These are phyloP conservation scores for Tetrapisispora fleetii DNA, from an alignment of 805 yeast genomes.

Conservation along the genomic window DNA sequence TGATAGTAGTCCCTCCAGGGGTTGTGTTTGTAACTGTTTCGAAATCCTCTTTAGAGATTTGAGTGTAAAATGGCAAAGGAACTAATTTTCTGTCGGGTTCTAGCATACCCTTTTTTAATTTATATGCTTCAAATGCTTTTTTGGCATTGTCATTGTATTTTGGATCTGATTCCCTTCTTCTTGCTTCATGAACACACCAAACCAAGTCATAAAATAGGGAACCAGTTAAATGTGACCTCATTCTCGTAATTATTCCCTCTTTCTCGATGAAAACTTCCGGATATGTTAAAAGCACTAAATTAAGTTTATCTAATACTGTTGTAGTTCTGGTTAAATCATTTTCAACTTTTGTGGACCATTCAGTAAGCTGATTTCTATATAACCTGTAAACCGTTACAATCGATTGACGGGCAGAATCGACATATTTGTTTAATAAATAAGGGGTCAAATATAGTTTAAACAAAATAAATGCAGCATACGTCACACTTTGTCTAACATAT, in stretches of 20 bases:
- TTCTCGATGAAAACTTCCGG: constrained; percentile 71
- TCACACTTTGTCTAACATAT: constrained; percentile 75
- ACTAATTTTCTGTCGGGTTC: constrained; percentile 35
- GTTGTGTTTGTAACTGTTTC: constrained; percentile 77
- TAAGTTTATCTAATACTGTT: constrained; percentile 77
- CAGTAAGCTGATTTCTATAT: constrained; percentile 76
- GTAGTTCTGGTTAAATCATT: constrained; percentile 90
- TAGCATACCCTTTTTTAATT: constrained; percentile 15
- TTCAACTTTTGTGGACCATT: constrained; percentile 77
- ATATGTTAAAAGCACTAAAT: constrained; percentile 75
- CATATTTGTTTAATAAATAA: constrained; percentile 50
- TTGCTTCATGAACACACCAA: constrained; percentile 91
- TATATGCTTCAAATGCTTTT: constrained; percentile 30
- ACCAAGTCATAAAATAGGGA: constrained; percentile 85
- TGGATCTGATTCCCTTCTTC: constrained; percentile 52
- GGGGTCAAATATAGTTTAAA: constrained; percentile 79
- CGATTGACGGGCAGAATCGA: constrained; percentile 85
- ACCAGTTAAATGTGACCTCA: constrained; percentile 88
- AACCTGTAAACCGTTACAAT: constrained; percentile 87
- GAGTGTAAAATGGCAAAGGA: constrained; percentile 85
- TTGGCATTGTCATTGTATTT: constrained; percentile 23
- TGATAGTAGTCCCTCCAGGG: constrained; percentile 85
- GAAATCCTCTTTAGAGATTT: constrained; percentile 81
- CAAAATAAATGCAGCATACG: constrained; percentile 66
- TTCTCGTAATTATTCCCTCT: constrained; percentile 69